Conservation (phyloP, 225 moss, liverwort and hornwort genomes). For the Marchantia paleacea region DNA sequence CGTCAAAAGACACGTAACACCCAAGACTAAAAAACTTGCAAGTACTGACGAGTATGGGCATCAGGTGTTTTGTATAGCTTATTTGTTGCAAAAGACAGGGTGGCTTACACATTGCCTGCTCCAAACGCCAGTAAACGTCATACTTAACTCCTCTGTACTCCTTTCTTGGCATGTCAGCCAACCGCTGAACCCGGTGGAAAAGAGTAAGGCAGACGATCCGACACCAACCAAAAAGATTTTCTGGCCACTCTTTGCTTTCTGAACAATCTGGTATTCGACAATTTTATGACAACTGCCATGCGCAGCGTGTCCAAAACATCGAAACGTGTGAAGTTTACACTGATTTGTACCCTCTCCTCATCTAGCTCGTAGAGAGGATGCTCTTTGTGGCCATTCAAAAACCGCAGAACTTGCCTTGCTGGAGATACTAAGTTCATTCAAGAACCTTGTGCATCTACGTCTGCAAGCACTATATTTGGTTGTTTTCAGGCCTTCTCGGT, state of each 20-base stretch:
- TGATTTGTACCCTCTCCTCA: background rate
- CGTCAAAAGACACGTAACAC: background rate
- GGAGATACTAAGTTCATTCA: too few species aligned
- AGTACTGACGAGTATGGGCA: background rate
- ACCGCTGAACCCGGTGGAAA: background rate
- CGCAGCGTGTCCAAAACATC: background rate
- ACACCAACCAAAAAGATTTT: background rate
- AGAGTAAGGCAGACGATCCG: background rate
- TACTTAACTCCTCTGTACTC: conserved; percentile 13
- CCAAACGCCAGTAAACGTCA: background rate
- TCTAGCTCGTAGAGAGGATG: background rate
- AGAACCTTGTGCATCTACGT: background rate
- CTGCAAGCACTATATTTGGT: background rate
- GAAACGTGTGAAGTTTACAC: background rate
- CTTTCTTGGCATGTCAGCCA: background rate
- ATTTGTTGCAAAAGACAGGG: background rate
- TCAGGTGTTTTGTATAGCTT: background rate
- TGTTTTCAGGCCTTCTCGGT: background rate
- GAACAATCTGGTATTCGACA: background rate
- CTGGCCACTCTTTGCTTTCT: background rate
- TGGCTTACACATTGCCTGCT: conserved; percentile 20
- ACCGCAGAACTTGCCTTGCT: too few species aligned
- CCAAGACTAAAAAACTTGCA: background rate
- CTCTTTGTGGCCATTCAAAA: background rate
- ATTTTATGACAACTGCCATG: background rate